Evolutionary conservation across 2,329 filamentous ascomycete species (phyloP).

Genomic region (Hypoxylon sp.): DNA sequence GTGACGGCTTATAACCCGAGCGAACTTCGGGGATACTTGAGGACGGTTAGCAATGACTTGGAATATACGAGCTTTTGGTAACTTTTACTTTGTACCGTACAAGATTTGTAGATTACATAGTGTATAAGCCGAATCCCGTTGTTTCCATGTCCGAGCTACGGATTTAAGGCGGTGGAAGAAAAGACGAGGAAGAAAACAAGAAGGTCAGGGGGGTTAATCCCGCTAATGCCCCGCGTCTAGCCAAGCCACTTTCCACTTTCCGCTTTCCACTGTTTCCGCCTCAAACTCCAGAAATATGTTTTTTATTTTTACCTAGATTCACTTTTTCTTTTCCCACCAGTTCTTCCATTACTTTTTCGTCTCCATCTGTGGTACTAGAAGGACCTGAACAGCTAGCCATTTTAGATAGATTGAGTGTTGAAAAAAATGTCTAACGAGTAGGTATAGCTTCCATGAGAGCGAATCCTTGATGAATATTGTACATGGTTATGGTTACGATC

Average conservation of each 20-base stretch:
- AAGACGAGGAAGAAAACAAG: not conserved
- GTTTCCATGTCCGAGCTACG: constrained; percentile 19
- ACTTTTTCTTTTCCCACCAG: not conserved
- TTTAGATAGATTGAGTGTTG: not conserved
- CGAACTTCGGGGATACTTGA: not conserved
- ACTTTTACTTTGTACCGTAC: not conserved
- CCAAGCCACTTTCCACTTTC: constrained; percentile 30
- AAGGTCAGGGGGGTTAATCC: constrained; percentile 1
- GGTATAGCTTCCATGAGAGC: constrained; percentile 2
- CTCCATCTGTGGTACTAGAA: not conserved
- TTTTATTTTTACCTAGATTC: not conserved
- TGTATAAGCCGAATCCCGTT: constrained; percentile 13
- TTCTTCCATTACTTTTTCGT: not conserved
- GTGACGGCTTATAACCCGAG: not conserved
- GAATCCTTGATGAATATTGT: constrained; percentile 14
- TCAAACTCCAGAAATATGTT: constrained; percentile 13
- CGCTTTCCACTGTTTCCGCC: no score
- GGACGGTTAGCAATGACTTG: not conserved
- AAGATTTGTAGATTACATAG: constrained; percentile 1
- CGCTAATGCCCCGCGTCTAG: constrained; percentile 35
- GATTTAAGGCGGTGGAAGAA: constrained; percentile 31
- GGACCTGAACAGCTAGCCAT: not conserved
- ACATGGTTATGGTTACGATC: constrained; percentile 7
- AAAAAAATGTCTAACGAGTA: constrained; percentile 13
- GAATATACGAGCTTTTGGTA: not conserved